Conservation (phyloP, 2,329 filamentous ascomycete genomes). For the Stenocarpella maydis region DNA sequence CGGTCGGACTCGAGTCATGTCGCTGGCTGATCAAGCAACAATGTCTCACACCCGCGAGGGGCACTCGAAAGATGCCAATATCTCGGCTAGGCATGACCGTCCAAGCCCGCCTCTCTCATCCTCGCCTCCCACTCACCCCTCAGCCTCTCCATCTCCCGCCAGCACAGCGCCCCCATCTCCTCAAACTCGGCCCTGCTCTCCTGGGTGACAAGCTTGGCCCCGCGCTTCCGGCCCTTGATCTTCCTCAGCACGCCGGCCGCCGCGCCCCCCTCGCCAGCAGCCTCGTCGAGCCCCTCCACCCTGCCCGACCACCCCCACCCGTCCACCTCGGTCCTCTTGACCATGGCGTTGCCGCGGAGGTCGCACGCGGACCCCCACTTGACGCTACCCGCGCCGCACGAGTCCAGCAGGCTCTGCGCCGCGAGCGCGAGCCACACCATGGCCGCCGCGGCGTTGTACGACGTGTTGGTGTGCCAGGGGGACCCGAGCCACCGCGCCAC, state of each 20-base stretch:
- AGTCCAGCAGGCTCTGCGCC: conserved; percentile 68
- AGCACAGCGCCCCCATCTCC: conserved; percentile 65
- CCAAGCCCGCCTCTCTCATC: conserved; percentile 38
- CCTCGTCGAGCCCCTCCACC: conserved; percentile 54
- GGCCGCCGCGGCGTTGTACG: conserved; percentile 79
- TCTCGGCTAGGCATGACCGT: not conserved
- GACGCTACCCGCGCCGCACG: conserved; percentile 58
- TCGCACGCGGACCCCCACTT: conserved; percentile 89
- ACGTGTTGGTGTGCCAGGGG: conserved; percentile 83
- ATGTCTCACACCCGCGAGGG: not conserved
- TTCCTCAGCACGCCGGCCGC: conserved; percentile 58
- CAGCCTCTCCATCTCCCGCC: conserved; percentile 77
- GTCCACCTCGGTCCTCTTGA: conserved; percentile 82
- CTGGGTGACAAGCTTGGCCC: conserved; percentile 65
- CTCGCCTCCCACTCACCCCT: conserved; percentile 70
- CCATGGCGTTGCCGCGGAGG: conserved; percentile 62
- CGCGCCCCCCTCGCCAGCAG: conserved; percentile 48
- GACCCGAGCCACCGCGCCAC: conserved; percentile 81
- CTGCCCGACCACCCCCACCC: conserved; percentile 81
- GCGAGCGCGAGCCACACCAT: conserved; percentile 82
- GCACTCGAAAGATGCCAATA: not conserved
- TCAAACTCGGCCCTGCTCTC: conserved; percentile 70
- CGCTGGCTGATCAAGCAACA: too few relatives aligned
- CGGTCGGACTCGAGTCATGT: too few relatives aligned
- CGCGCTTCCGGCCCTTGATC: conserved; percentile 66